Base-by-base conservation (phyloP, 2,329 filamentous ascomycete genomes). In the Cercospora citrullina region DNA sequence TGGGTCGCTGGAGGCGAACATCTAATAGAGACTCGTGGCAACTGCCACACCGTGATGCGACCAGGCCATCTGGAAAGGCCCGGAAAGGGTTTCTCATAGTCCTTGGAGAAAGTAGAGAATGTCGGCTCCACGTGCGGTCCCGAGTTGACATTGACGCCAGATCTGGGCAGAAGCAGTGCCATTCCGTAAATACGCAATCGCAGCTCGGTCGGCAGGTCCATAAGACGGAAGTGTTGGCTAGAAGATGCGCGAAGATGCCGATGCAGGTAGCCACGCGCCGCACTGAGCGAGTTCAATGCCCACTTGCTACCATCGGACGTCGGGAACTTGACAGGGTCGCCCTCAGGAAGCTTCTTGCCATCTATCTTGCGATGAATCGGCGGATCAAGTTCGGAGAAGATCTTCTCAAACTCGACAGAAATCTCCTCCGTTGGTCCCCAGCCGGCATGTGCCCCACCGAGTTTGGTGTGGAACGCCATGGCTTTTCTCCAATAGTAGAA, bases 201-300 rank as follows among this genome's bases (percentile, higher is more conserved):
- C 4, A 69, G 57, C 30, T 71, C 67, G 7, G 62, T 42, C 6
- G 69, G 69, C 7, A 71, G 62, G 5, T 71, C 55, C 61, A 71
- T 48, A 7, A 71, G 62, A 1, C 53, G 67, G 30, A 63, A 69
- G 14, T 39, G 26, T 14, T 28, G 16, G 28, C 30, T 57, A 57
- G 30, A 55, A 33, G n/a, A n/a, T 28, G 36, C 36, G 36, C 36
- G 36, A 42, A 42, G 36, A 6, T 8, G 3, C 6, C 36, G 36
- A 42, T 42, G 36, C 16, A 42, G 36, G 36, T 42, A 42, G 36
- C 36, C 36, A 21, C 42, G 42, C 21, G 61, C 48, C n/a, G 30
- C 30, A 21, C 10, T 21, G 18, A n/a, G 31, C 26, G 48, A 57
- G 26, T 64, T 30, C 18, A 63, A 3, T 21, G 16, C 30, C 60